Evolutionary conservation across 129 eudicot species (phyloP).

Genomic region (Helichrysum umbraculigerum): DNA sequence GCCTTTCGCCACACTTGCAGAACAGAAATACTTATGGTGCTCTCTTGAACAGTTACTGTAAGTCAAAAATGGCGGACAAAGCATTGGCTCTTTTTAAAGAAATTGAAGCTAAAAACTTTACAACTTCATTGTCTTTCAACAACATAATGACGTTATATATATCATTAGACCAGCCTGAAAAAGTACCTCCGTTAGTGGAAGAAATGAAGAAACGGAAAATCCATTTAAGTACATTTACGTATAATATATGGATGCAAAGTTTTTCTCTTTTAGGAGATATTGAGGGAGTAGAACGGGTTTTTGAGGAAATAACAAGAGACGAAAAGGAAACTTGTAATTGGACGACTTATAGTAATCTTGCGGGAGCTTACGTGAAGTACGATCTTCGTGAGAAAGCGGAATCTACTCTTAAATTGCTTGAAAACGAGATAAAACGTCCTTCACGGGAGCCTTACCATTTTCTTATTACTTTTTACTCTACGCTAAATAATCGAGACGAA

Average conservation of each 20-base stretch:
- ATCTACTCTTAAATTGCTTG: constrained; percentile 53
- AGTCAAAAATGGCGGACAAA: constrained; percentile 47
- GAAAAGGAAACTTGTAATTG: constrained; percentile 43
- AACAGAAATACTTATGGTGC: constrained; percentile 56
- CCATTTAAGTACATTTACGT: constrained; percentile 40
- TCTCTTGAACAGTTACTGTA: constrained; percentile 72
- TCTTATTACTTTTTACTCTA: constrained; percentile 58
- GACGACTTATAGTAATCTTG: constrained; percentile 71
- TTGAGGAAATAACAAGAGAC: constrained; percentile 52
- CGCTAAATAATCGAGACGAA: constrained; percentile 41
- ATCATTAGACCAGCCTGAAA: constrained; percentile 61
- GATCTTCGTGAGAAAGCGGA: constrained; percentile 61
- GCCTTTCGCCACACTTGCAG: constrained; percentile 48
- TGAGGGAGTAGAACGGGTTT: constrained; percentile 71
- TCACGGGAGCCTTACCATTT: constrained; percentile 52
- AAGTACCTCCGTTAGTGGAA: constrained; percentile 51
- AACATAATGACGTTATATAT: constrained; percentile 65
- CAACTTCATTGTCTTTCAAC: constrained; percentile 42
- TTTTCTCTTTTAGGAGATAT: constrained; percentile 52
- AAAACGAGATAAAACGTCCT: constrained; percentile 37
- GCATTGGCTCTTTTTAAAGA: constrained; percentile 60
- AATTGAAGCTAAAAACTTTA: constrained; percentile 51
- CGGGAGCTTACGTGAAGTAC: constrained; percentile 51
- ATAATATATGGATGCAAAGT: constrained; percentile 63
- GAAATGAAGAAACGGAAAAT: constrained; percentile 66